Base-by-base conservation (phyloP, 1,139 yeast genomes). In the Chernovozyma aurita region DNA sequence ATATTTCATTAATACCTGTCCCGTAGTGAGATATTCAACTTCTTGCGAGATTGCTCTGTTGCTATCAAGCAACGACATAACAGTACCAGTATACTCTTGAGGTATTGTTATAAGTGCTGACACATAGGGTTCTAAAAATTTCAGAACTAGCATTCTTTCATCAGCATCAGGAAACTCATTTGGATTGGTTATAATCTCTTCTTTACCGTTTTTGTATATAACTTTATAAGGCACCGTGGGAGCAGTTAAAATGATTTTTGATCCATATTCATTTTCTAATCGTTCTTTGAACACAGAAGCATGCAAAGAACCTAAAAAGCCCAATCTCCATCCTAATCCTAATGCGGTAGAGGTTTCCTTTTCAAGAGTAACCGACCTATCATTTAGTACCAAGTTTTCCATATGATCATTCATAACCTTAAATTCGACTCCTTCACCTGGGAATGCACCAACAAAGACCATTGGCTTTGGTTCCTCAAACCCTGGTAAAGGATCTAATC, bases 371-470 rank as follows among this genome's bases (percentile, higher is more conserved):
- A 92, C 97, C 1, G 95, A 83, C 49, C 97, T 75, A 55, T 92
- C 98, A 53, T 92, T 92, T 41, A 92, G 67, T 2, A 90, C 95
- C 44, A 92, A 68, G 50, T 88, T 88, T 47, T 83, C 85, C 58
- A 92, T 80, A 55, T 88, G 85, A 49, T 92, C 97, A 51, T 92
- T 95, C 68, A 92, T 71, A 28, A 78, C 83, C 42, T 85, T 85
- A 56, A 90, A 92, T 49, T 90, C 96, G 1, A 84, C 76, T 4
- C 96, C 96, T 53, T 90, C 96, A 0, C 96, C 94, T 0, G 98
- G 98, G 50, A 88, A 92, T 0, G 98, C 98, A 7, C 98, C 98
- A 31, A 92, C 95, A 58, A 90, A 92, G 5, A 92, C 97, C 97
- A 92, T 92, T 1, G 98, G 97, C 56, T 92, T 90, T 1, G 95